phyloP scores from a whole-genome alignment of 1,284 basidiomycete genomes.

The Trametes polyzona region DNA sequence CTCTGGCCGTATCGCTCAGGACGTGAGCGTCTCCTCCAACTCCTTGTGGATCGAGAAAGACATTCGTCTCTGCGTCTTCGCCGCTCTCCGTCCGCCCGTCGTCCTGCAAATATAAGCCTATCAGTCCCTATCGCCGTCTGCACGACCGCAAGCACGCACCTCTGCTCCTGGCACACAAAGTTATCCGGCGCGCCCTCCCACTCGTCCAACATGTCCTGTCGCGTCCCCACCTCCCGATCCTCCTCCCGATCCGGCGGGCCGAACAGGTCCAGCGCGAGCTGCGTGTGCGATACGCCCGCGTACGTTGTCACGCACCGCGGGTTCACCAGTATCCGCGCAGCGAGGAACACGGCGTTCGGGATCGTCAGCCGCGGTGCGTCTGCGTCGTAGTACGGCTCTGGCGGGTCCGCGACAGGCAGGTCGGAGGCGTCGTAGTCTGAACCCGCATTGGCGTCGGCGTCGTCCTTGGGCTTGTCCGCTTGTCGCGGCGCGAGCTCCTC shows the following conservation, averaged over 20 bases:
- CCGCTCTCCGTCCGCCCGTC: constrained; percentile 88
- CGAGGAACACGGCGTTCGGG: constrained; percentile 86
- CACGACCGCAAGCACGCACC: constrained; percentile 43
- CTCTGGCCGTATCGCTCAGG: no score
- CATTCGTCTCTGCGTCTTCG: constrained; percentile 87
- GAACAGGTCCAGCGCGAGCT: constrained; percentile 89
- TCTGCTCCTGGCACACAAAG: constrained; percentile 96
- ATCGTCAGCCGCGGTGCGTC: constrained; percentile 54
- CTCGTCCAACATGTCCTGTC: constrained; percentile 87
- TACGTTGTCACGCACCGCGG: constrained; percentile 96
- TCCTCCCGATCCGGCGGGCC: constrained; percentile 68
- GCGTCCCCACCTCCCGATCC: constrained; percentile 46
- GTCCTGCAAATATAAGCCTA: constrained; percentile 48
- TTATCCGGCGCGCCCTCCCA: constrained; percentile 94
- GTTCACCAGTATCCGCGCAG: constrained; percentile 91
- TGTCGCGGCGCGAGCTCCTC: constrained; percentile 38
- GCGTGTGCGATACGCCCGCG: constrained; percentile 92
- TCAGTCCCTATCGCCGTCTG: constrained; percentile 3
- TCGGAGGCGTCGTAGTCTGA: constrained; percentile 86
- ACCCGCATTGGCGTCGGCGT: constrained; percentile 79
- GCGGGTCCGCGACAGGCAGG: constrained; percentile 43
- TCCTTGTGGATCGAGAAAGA: constrained; percentile 85
- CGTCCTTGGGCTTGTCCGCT: constrained; percentile 37
- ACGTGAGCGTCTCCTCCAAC: constrained; percentile 42
- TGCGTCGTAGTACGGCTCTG: constrained; percentile 35